A percentile compares a stretch with the other conserved stretches of the same genome.
Conservation (phyloP, 2,329 filamentous ascomycete species). For the Tolypocladium amazonense region DNA sequence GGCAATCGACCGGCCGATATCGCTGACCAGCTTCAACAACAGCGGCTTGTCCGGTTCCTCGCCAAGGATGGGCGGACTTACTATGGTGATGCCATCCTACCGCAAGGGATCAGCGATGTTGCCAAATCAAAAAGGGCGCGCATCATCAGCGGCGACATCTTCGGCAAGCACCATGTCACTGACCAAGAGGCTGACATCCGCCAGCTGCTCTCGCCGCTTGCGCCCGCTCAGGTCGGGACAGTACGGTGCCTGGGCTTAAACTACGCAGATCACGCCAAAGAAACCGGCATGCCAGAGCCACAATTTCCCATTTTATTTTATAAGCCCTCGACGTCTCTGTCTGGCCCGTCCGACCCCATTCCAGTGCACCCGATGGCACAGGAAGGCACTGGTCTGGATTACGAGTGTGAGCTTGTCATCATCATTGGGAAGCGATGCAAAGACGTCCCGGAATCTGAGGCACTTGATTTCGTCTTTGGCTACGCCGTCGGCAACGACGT, state of each 20-base stretch:
- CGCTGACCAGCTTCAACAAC: conserved; percentile 1
- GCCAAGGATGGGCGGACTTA: conserved; percentile 59
- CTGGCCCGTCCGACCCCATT: conserved; percentile 54
- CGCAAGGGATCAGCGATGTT: conserved; percentile 48
- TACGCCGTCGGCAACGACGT: conserved; percentile 71
- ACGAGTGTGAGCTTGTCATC: conserved; percentile 69
- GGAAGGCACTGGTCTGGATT: conserved; percentile 56
- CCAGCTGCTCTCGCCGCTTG: conserved; percentile 52
- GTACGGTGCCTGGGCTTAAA: conserved; percentile 63
- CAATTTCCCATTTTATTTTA: conserved; percentile 63
- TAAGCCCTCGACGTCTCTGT: conserved; percentile 50
- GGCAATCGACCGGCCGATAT: background rate
- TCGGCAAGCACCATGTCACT: conserved; percentile 53
- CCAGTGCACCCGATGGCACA: conserved; percentile 57
- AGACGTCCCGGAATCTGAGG: conserved; percentile 53
- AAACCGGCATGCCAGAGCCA: conserved; percentile 58
- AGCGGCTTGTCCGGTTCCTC: conserved; percentile 66
- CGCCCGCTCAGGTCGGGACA: conserved; percentile 50
- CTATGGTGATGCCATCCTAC: conserved; percentile 66
- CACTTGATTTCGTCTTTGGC: conserved; percentile 63
- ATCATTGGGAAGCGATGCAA: conserved; percentile 58
- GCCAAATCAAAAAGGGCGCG: conserved; percentile 48
- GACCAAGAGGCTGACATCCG: conserved; percentile 46
- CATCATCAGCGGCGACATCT: conserved; percentile 55
- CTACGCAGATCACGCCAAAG: conserved; percentile 61